phyloP scores from a whole-genome alignment of 2,329 filamentous ascomycete species.

The Rhynchosporium agropyri region DNA sequence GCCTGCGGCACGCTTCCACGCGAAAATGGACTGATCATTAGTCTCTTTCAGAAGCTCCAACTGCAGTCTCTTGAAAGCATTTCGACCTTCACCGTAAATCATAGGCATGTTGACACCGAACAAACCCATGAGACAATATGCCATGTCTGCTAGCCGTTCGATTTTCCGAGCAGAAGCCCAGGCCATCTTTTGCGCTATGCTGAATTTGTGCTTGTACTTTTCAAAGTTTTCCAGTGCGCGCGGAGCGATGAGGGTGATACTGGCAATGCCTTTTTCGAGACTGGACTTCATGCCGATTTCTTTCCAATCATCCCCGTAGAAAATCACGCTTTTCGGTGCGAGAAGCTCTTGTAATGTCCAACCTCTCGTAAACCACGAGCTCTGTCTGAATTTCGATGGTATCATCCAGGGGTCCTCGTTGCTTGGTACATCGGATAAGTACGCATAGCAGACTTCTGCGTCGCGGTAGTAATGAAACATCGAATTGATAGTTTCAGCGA shows the following conservation, averaged over 20 bases:
- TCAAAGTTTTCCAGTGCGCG: neutral
- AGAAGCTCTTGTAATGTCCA: slow-evolving; percentile 20
- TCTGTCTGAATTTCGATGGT: neutral
- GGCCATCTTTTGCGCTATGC: slow-evolving; percentile 16
- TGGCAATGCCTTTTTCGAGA: neutral
- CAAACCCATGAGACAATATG: slow-evolving; percentile 17
- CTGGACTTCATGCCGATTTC: slow-evolving; percentile 10
- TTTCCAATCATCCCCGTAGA: slow-evolving; percentile 2
- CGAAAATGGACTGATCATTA: slow-evolving; percentile 9
- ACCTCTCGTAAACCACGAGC: slow-evolving; percentile 14
- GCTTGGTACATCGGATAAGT: slow-evolving; percentile 22
- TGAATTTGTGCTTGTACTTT: neutral
- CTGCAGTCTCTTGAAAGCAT: slow-evolving; percentile 9
- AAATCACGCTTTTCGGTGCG: neutral
- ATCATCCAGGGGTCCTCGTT: neutral
- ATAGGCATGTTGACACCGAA: slow-evolving; percentile 17
- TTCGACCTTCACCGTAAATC: slow-evolving; percentile 14
- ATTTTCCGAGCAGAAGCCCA: slow-evolving; percentile 11
- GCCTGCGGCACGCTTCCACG: neutral
- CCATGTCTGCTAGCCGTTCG: slow-evolving; percentile 8
- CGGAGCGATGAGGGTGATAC: neutral
- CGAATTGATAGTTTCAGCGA: slow-evolving; percentile 28
- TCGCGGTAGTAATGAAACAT: slow-evolving; percentile 27
- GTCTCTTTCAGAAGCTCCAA: slow-evolving; percentile 11
- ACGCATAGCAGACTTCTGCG: slow-evolving; percentile 29